phyloP scores from a whole-genome alignment of 495 filamentous ascomycete species.

The Penicillium maclennaniae region DNA sequence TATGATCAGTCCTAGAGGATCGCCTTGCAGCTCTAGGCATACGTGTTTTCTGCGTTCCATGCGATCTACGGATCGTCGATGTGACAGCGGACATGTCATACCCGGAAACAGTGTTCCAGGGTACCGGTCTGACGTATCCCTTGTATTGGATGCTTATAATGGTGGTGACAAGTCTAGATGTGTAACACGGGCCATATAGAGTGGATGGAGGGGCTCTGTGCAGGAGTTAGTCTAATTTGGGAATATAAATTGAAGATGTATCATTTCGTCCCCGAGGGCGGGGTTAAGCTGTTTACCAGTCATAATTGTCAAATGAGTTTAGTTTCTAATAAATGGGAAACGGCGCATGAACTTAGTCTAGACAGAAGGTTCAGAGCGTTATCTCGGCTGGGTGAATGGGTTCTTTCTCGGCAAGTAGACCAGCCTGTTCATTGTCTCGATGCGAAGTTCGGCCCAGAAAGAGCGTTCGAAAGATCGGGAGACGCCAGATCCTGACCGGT shows the following conservation, averaged over 20 bases:
- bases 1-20: background rate
- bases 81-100: background rate
- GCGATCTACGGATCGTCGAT: background rate
- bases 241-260: background rate
- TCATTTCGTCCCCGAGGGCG: background rate
- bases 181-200: background rate
- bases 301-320: background rate
- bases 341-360: background rate
- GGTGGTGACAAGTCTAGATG: background rate
- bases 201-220: background rate
- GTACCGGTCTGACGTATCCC: constrained; percentile 11
- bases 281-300: background rate
- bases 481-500: background rate
- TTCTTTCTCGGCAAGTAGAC: background rate
- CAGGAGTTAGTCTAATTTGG: background rate
- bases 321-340: background rate
- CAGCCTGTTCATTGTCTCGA: background rate
- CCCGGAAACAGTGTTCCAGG: background rate
- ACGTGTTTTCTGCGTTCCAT: background rate
- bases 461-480: background rate
- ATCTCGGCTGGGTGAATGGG: background rate
- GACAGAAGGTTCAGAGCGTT: background rate
- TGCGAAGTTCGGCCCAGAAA: background rate
- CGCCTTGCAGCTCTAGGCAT: background rate
- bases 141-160: constrained; percentile 1